phyloP scores from a whole-genome alignment of 2,329 filamentous ascomycete species.

The Diaporthe citri region DNA sequence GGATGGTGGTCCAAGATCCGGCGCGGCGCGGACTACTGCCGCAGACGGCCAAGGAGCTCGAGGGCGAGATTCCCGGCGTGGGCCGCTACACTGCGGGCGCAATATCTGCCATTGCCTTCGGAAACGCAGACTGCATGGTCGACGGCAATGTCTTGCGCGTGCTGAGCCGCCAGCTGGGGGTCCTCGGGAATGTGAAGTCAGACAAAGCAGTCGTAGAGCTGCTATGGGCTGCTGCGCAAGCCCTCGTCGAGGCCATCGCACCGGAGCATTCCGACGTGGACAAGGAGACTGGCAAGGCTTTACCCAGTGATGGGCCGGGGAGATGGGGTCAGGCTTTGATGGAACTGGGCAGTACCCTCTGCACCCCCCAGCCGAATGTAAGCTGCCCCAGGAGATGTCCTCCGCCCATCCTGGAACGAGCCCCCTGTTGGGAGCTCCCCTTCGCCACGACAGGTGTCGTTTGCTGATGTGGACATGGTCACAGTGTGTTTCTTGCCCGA shows the following conservation, averaged over 20 bases:
- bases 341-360: conserved; percentile 74
- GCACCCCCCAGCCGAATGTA: conserved; percentile 67
- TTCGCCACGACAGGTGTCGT: neutral
- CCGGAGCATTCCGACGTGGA: conserved; percentile 48
- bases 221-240: conserved; percentile 70
- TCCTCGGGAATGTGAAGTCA: conserved; percentile 68
- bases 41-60: conserved; percentile 57
- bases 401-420: too few species aligned
- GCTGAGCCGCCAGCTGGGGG: conserved; percentile 69
- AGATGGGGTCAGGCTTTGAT: conserved; percentile 75
- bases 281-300: conserved; percentile 34
- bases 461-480: neutral
- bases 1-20: conserved; percentile 59
- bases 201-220: conserved; percentile 65
- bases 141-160: conserved; percentile 75
- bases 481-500: conserved; percentile 62
- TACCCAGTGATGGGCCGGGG: conserved; percentile 64
- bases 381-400: neutral
- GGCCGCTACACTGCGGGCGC: conserved; percentile 74
- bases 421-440: too few species aligned
- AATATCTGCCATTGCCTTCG: conserved; percentile 73
- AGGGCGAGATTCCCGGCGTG: conserved; percentile 68
- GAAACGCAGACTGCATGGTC: conserved; percentile 69
- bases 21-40: conserved; percentile 63
- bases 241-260: conserved; percentile 65